Percentiles rank a stretch among this genome's conserved stretches.
Evolutionary conservation across 805 yeast species (phyloP).

Genomic region (Yarrowia porcina): DNA sequence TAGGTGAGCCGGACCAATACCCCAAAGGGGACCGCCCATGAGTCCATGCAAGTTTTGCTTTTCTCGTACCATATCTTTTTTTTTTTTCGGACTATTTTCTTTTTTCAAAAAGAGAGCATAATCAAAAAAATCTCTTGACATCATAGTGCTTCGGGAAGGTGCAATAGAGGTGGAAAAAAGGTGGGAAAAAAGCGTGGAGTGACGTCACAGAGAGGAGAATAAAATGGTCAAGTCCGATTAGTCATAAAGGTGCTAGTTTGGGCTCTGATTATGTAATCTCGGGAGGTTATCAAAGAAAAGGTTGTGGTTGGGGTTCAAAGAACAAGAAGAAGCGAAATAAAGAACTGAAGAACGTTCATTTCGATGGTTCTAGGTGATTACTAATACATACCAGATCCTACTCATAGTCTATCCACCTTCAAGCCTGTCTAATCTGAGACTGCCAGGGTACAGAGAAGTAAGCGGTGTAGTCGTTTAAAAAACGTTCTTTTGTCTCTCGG

Average conservation of each 20-base stretch:
- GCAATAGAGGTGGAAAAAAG: not conserved
- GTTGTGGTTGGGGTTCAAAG: not conserved
- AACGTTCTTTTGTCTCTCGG: too few relatives aligned
- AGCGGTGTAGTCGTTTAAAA: too few relatives aligned
- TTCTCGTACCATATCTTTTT: slow-evolving; percentile 1
- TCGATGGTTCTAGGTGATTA: too few relatives aligned
- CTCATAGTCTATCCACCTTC: too few relatives aligned
- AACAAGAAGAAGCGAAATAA: too few relatives aligned
- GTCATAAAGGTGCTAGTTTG: too few relatives aligned
- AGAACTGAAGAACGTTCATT: too few relatives aligned
- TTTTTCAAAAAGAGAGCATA: not conserved
- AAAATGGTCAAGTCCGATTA: not conserved
- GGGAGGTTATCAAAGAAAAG: not conserved
- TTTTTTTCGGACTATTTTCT: not conserved
- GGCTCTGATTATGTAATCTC: not conserved
- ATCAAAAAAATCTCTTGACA: not conserved
- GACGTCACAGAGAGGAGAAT: not conserved
- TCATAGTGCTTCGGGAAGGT: not conserved
- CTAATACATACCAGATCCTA: too few relatives aligned
- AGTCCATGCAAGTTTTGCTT: not conserved
- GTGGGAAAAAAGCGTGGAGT: not conserved
- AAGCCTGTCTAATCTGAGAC: too few relatives aligned
- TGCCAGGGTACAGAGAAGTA: too few relatives aligned
- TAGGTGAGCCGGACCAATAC: not conserved
- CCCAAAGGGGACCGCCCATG: not conserved